Evolutionary conservation across 1,139 yeast genomes (phyloP).

Genomic region (Taiozyma onychis): DNA sequence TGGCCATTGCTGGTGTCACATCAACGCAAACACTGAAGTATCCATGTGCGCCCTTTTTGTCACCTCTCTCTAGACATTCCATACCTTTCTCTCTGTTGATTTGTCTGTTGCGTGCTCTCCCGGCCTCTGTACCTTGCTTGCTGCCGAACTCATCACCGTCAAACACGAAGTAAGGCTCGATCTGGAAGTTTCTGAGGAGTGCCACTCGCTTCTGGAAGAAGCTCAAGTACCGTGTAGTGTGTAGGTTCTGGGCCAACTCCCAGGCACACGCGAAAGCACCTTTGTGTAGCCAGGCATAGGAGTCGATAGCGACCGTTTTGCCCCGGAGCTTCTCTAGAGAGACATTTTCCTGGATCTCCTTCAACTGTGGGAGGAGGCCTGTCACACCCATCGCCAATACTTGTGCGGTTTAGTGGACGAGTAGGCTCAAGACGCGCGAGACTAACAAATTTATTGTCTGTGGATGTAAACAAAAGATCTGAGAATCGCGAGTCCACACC

Average conservation of each 20-base stretch:
- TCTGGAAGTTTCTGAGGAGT: conserved; percentile 60
- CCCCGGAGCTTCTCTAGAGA: conserved; percentile 62
- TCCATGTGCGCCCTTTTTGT: conserved; percentile 55
- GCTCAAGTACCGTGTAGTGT: conserved; percentile 61
- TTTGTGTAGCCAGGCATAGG: conserved; percentile 94
- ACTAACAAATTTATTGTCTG: neutral
- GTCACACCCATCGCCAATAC: conserved; percentile 61
- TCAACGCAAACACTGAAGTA: conserved; percentile 76
- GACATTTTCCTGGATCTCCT: conserved; percentile 60
- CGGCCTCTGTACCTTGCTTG: conserved; percentile 67
- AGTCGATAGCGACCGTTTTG: conserved; percentile 82
- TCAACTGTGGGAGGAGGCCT: conserved; percentile 71
- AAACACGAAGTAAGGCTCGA: conserved; percentile 84
- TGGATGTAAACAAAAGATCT: neutral
- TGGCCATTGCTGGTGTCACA: conserved; percentile 89
- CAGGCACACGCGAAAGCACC: conserved; percentile 80
- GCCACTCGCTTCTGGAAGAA: conserved; percentile 56
- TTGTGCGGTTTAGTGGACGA: neutral
- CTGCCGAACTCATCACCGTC: conserved; percentile 89
- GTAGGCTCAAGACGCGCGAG: neutral
- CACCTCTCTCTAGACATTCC: conserved; percentile 44
- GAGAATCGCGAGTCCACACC: neutral
- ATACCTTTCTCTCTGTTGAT: conserved; percentile 56
- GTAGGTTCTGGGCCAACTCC: conserved; percentile 68
- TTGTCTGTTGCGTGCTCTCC: conserved; percentile 50